A percentile compares a stretch with the other conserved stretches of the same genome.
Evolutionary conservation across 345 rosid species (phyloP).

Genomic region (Melaleuca alternifolia): DNA sequence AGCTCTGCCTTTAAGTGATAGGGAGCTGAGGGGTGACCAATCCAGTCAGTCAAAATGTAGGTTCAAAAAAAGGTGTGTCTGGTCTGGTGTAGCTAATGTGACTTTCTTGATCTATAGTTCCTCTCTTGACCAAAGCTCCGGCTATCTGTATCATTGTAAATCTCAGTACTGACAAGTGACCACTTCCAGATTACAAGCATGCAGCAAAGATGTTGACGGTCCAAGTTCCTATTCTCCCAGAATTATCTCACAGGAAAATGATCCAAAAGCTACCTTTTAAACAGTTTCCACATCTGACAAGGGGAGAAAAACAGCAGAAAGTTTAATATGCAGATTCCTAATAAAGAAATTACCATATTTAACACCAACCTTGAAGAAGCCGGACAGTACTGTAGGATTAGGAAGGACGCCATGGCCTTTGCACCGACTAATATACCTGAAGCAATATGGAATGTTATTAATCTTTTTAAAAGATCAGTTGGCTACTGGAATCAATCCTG

Average conservation of each 20-base stretch:
- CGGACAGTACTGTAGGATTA: conserved; percentile 37
- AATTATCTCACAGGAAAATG: not conserved
- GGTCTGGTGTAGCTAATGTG: no score
- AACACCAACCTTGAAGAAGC: conserved; percentile 55
- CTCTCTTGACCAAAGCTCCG: no score
- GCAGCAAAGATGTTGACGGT: not conserved
- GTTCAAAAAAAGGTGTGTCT: no score
- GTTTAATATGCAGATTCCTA: not conserved
- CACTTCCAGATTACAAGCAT: not conserved
- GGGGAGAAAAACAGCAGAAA: not conserved
- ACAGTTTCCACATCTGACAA: not conserved
- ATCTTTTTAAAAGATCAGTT: not conserved
- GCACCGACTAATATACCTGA: conserved; percentile 63
- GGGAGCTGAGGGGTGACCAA: no score
- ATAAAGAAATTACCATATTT: not conserved
- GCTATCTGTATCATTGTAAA: not conserved
- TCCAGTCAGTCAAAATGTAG: no score
- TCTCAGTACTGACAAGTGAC: not conserved
- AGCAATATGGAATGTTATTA: not conserved
- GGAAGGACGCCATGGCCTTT: conserved; percentile 42
- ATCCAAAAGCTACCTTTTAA: not conserved
- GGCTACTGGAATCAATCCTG: not conserved
- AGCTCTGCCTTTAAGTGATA: no score
- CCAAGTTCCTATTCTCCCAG: not conserved
- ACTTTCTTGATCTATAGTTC: no score